These are phyloP conservation scores for Linnemannia elongata DNA, from an alignment of 192 early-diverging fungal genomes.

Conservation along the genomic window DNA sequence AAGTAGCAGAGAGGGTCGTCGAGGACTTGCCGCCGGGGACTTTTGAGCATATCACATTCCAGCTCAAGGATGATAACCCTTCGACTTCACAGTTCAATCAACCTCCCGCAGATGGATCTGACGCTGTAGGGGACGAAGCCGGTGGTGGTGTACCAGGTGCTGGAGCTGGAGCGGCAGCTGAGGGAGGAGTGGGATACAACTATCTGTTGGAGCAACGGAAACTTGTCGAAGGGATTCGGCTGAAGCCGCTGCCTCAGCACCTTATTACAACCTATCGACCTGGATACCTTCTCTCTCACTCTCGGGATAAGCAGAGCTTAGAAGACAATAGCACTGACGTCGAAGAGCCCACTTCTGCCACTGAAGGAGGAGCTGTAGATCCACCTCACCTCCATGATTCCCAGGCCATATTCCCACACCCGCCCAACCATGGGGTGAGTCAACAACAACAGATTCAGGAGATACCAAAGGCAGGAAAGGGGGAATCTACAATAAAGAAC, in stretches of 20 bases:
- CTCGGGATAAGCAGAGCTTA: background rate
- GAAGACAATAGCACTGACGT: background rate
- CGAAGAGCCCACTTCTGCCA: background rate
- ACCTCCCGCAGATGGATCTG: background rate
- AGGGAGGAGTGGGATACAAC: background rate
- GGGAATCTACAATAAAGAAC: background rate
- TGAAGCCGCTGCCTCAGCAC: constrained; percentile 26
- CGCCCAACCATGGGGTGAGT: background rate
- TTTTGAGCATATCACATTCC: constrained; percentile 24
- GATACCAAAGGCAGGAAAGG: background rate
- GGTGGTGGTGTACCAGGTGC: background rate
- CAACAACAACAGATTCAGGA: background rate
- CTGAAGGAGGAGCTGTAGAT: background rate
- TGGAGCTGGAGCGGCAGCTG: background rate
- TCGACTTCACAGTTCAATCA: background rate
- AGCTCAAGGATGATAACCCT: background rate
- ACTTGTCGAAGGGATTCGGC: constrained; percentile 18
- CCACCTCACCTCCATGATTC: background rate
- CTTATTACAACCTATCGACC: constrained; percentile 44
- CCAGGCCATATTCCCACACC: background rate
- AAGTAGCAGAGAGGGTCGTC: background rate
- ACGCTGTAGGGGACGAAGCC: background rate
- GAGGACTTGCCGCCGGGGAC: background rate
- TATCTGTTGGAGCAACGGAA: constrained; percentile 29
- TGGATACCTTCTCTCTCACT: constrained; percentile 8